Conservation (phyloP, 2,329 filamentous ascomycete genomes). For the Aspergillus udagawae region DNA sequence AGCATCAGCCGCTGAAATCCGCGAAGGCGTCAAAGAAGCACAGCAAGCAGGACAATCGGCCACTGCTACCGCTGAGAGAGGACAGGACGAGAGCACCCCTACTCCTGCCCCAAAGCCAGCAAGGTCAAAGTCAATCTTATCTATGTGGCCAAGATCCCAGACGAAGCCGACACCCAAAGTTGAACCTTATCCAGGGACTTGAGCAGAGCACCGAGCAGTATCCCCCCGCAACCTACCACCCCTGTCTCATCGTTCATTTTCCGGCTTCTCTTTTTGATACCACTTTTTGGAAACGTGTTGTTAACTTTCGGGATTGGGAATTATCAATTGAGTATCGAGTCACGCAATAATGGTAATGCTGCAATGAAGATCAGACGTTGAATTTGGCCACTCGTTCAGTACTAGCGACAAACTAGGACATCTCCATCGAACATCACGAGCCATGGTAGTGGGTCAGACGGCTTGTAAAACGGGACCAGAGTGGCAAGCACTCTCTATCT, state of each 20-base stretch:
- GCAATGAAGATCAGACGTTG: not conserved
- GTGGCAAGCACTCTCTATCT: not conserved
- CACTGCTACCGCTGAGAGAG: conserved; percentile 12
- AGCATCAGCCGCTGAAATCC: conserved; percentile 37
- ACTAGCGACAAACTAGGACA: not conserved
- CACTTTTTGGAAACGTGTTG: not conserved
- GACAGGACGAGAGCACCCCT: not conserved
- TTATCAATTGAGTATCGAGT: not conserved
- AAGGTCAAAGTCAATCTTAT: conserved; percentile 28
- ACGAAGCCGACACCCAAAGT: conserved; percentile 20
- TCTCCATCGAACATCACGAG: conserved; percentile 7
- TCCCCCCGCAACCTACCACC: not conserved
- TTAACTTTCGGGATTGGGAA: not conserved
- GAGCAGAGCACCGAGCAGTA: conserved; percentile 13
- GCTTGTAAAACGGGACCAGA: not conserved
- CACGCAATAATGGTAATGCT: not conserved
- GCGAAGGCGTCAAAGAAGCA: conserved; percentile 38
- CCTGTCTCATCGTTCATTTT: not conserved
- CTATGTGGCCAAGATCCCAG: conserved; percentile 26
- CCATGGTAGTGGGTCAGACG: conserved; percentile 10
- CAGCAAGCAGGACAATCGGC: conserved; percentile 30
- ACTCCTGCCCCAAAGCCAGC: conserved; percentile 18
- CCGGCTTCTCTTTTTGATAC: conserved; percentile 1
- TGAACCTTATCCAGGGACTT: conserved; percentile 36
- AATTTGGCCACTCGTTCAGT: conserved; percentile 11